These are phyloP conservation scores for Danielia oregonensis DNA, from an alignment of 805 yeast species.

Conservation along the genomic window DNA sequence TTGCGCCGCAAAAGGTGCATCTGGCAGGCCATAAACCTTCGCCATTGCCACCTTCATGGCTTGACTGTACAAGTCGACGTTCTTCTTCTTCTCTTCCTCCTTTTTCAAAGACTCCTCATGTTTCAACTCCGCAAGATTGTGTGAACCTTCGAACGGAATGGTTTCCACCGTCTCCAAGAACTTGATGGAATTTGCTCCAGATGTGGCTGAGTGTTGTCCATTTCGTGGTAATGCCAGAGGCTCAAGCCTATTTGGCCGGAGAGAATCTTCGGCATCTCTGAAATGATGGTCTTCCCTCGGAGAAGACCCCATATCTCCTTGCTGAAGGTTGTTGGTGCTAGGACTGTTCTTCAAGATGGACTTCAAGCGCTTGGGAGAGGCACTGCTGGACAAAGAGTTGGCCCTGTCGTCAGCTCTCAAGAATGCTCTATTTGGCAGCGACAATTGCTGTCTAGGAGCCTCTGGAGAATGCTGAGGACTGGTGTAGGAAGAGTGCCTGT, in stretches of 20 bases:
- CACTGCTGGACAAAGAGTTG: conserved; percentile 12
- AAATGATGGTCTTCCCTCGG: not conserved
- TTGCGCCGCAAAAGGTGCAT: not conserved
- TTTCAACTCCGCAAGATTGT: conserved; percentile 5
- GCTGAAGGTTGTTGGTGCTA: too few species aligned
- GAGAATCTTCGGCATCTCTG: not conserved
- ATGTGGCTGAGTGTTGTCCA: conserved; percentile 8
- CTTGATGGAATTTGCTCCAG: conserved; percentile 33
- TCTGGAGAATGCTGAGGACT: not conserved
- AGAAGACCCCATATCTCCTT: too few species aligned
- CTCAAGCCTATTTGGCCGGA: not conserved
- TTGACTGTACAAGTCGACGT: conserved; percentile 50
- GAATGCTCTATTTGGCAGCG: not conserved
- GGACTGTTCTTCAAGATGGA: conserved; percentile 31
- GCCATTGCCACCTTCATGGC: conserved; percentile 56
- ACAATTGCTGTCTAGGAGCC: not conserved
- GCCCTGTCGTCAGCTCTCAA: conserved; percentile 2
- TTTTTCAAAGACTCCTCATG: conserved; percentile 9
- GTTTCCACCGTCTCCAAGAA: conserved; percentile 37
- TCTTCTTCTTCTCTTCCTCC: conserved; percentile 22
- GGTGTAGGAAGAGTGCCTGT: not conserved
- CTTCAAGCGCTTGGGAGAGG: conserved; percentile 25
- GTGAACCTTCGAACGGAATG: conserved; percentile 19
- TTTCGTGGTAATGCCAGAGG: not conserved
- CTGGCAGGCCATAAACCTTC: conserved; percentile 46